Conservation (phyloP, 306 rosid genomes). For the Mimosa pudica region DNA sequence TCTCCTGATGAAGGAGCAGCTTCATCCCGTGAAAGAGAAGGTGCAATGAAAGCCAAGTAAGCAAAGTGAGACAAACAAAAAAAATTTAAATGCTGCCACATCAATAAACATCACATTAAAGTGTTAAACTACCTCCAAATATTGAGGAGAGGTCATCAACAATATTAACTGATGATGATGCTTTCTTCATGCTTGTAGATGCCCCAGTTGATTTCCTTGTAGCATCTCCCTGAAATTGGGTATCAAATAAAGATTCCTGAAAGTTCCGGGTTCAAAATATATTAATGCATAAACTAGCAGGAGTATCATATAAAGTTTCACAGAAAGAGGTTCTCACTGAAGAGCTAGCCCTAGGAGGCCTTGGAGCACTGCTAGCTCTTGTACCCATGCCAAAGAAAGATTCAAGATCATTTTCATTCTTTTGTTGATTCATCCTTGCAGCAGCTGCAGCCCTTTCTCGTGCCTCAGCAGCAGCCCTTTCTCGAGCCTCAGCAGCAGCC, state of each 20-base stretch:
- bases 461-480: slow-evolving; percentile 73
- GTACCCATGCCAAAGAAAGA: slow-evolving; percentile 68
- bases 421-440: slow-evolving; percentile 79
- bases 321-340: slow-evolving; percentile 58
- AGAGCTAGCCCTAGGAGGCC: slow-evolving; percentile 82
- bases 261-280: slow-evolving; percentile 33
- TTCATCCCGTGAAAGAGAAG: slow-evolving; percentile 40
- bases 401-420: slow-evolving; percentile 79
- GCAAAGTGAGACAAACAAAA: slow-evolving; percentile 20
- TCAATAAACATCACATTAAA: slow-evolving; percentile 27
- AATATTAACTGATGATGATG: slow-evolving; percentile 68
- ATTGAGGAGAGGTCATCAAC: slow-evolving; percentile 90
- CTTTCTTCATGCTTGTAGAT: slow-evolving; percentile 75
- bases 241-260: slow-evolving; percentile 64
- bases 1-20: slow-evolving; percentile 78
- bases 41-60: slow-evolving; percentile 23
- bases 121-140: slow-evolving; percentile 68
- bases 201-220: slow-evolving; percentile 51
- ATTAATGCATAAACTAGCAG: slow-evolving; percentile 20
- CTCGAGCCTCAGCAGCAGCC: slow-evolving; percentile 72
- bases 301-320: slow-evolving; percentile 30
- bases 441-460: slow-evolving; percentile 82
- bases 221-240: slow-evolving; percentile 68
- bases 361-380: slow-evolving; percentile 82
- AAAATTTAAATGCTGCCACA: slow-evolving; percentile 27